phyloP scores from a whole-genome alignment of 345 rosid species.

The Murraya paniculata region DNA sequence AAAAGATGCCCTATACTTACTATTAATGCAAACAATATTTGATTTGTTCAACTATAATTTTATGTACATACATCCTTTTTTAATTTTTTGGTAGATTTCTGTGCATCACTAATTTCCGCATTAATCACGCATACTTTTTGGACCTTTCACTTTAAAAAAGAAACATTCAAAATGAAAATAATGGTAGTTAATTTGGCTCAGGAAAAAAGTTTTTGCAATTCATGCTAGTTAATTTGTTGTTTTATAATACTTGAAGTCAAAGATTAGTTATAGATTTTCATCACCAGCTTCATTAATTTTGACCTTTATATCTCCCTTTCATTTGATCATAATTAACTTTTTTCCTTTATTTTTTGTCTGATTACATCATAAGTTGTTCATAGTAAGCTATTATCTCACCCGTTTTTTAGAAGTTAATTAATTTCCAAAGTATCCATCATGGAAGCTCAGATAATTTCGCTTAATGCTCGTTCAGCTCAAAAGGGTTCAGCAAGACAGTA shows the following conservation, averaged over 20 bases:
- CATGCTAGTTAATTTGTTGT: neutral
- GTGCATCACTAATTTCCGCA: neutral
- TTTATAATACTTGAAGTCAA: neutral
- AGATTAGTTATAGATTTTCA: neutral
- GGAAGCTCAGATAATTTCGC: too few species aligned
- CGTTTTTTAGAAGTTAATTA: neutral
- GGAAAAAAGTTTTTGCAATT: too few species aligned
- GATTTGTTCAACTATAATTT: neutral
- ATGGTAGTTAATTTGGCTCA: neutral
- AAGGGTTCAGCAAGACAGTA: too few species aligned
- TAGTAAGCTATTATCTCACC: neutral
- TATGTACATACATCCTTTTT: too few species aligned
- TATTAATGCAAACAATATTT: neutral
- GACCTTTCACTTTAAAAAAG: too few species aligned
- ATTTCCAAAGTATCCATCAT: neutral
- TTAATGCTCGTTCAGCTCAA: too few species aligned
- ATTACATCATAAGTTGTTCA: neutral
- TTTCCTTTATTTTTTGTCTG: neutral
- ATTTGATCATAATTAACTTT: neutral
- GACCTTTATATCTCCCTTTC: neutral
- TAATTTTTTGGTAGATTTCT: neutral
- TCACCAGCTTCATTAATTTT: neutral
- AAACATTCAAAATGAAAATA: neutral
- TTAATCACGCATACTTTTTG: neutral
- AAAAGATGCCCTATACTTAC: neutral